Base-by-base conservation (phyloP, 176 grass and related monocot genomes). In the Saccharum spontaneum region DNA sequence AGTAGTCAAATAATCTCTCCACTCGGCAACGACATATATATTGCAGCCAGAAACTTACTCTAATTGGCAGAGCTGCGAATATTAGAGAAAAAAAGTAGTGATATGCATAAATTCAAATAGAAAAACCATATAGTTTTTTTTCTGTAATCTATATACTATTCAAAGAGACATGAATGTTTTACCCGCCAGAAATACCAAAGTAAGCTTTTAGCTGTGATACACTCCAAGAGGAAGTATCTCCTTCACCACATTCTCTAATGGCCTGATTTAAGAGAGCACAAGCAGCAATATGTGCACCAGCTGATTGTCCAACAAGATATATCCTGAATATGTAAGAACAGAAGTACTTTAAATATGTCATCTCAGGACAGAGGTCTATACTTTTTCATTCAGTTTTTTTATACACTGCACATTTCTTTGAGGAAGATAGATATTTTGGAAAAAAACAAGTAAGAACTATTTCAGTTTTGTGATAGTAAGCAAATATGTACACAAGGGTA, bases 141-240 rank as follows among this genome's bases (percentile, higher is more conserved):
- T 10, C 37, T 34, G 9, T 66, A 38, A 87, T 57, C 9, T 26
- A 38, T 20, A 83, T 82, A 70, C 2, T 43, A 55, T 69, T 65
- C 20, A 57, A 54, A 72, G n/a, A 81, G 17, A 88, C 1, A 43
- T 77, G 48, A 70, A 83, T 67, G 63, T 76, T 88, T 89, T 95
- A 95, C 96, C 96, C 96, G 80, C 96, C 96, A 89, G 93, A 95
- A 83, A 98, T 98, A 78, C 93, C 93, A 71, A 98, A 95, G 43
- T 92, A 98, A 84, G 93, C 89, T 91, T 95, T 98, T 84, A 98
- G 78, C 71, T 98, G 93, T 4, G 89, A 89, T 85, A 94, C 77
- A 52, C 85, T 93, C 96, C 96, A 98, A 87, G 89, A 82, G 52
- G 79, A 79, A 87, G 78, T 83, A 67, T 88, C 93, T 88, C 84